Base-by-base conservation (phyloP, 805 yeast species). In the Komagataella ulmi region DNA sequence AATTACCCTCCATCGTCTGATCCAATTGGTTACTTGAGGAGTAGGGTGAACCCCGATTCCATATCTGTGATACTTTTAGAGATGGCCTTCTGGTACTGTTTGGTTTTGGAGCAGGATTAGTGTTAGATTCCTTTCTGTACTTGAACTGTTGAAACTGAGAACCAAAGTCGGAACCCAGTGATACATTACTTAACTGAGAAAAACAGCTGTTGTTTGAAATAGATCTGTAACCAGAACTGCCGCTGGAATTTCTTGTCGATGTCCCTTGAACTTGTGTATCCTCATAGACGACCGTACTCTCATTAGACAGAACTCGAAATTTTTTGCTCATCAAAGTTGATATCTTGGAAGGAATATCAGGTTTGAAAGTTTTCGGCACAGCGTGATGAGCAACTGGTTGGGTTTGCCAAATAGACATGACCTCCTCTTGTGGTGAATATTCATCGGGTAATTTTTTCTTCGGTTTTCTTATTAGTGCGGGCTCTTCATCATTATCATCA, bases 361-460 rank as follows among this genome's bases (percentile, higher is more conserved):
- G 40, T 14, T 30, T 30, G 40, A 30, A 30, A 30, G 40, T 30
- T 30, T 30, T 30, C 6, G 40, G 40, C 14, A 14, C 40, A 30
- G 40, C 14, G 40, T 30, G 40, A 30, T 30, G 40, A 10, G 40
- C 40, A 30, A 8, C 40, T 30, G 60, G 59, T 54, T 67, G 71
- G 6, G 60, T 58, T 23, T 66, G 63, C 71, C 71, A 67, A 44
- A 67, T 67, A 2, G 65, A 59, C 24, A 63, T 48, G 6, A 65
- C 53, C 10, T 63, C 68, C 3, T 54, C 53, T 46, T 57, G 57
- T 14, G 62, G 65, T 7, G 67, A 57, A 6, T 56, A 51, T 45
- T 65, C 68, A 3, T 46, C 14, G 12, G 40, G 40, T 10, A 30
- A 14, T 8, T 10, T 10, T 30, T 30, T 30, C 40, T 30, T 30